Conservation (phyloP, 495 filamentous ascomycete genomes). For the Neurospora terricola region DNA sequence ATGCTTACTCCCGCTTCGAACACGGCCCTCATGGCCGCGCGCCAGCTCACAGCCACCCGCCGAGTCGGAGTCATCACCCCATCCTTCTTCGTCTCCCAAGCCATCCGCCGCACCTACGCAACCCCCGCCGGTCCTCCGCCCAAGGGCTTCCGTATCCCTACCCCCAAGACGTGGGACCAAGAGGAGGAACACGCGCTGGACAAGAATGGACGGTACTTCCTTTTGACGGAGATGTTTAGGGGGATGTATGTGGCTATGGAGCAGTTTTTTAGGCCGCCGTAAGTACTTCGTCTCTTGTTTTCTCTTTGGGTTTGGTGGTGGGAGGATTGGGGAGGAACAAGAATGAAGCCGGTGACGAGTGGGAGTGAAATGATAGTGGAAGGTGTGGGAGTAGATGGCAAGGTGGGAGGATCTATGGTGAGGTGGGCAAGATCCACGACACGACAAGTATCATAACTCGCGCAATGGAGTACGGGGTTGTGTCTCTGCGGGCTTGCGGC, state of each 20-base stretch:
- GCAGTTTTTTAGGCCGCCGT: conserved; percentile 97
- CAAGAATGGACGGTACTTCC: conserved; percentile 83
- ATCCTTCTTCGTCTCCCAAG: conserved; percentile 5
- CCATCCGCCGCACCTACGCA: conserved; percentile 49
- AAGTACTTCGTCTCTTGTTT: conserved; percentile 32
- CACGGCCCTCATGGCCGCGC: conserved; percentile 26
- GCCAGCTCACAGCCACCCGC: conserved; percentile 24
- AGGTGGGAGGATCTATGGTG: neutral
- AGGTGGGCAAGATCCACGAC: neutral
- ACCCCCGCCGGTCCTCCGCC: conserved; percentile 70
- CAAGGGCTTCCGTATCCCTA: conserved; percentile 62
- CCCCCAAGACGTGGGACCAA: conserved; percentile 60
- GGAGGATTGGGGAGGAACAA: too few relatives aligned
- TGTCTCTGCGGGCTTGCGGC: neutral
- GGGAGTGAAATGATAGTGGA: too few relatives aligned
- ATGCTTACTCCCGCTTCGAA: conserved; percentile 16
- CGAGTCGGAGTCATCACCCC: conserved; percentile 22
- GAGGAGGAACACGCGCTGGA: conserved; percentile 61
- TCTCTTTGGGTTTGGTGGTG: neutral
- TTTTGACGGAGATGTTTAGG: conserved; percentile 87
- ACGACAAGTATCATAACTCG: neutral
- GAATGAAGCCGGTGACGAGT: too few relatives aligned
- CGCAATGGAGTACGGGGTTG: neutral
- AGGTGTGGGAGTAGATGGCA: too few relatives aligned
- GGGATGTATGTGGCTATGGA: conserved; percentile 98